Conservation (phyloP, 2,329 filamentous ascomycete genomes). For the Cladophialophora carrionii region DNA sequence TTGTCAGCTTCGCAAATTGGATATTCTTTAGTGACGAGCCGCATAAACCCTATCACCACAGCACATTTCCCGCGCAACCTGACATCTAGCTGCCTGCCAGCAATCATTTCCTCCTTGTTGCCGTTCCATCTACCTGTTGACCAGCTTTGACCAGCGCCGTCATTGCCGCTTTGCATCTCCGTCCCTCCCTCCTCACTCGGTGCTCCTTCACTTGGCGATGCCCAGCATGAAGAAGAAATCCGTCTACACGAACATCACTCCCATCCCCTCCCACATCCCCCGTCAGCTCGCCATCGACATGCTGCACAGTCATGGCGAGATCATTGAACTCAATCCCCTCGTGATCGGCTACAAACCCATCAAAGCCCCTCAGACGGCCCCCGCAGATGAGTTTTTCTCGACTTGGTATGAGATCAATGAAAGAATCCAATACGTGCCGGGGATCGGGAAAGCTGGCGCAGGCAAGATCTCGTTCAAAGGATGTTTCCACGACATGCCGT, state of each 20-base stretch:
- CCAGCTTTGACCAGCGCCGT: background rate
- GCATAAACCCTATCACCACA: slow-evolving; percentile 17
- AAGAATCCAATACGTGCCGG: slow-evolving; percentile 74
- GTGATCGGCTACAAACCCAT: slow-evolving; percentile 72
- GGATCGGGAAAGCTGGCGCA: slow-evolving; percentile 43
- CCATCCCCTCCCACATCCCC: slow-evolving; percentile 69
- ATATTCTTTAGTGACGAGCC: slow-evolving; percentile 2
- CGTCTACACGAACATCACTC: slow-evolving; percentile 60
- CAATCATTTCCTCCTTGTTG: background rate
- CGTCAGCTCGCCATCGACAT: slow-evolving; percentile 72
- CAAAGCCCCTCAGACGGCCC: slow-evolving; percentile 66
- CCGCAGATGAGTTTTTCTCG: slow-evolving; percentile 70
- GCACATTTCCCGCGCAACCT: slow-evolving; percentile 11
- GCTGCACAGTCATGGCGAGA: slow-evolving; percentile 75
- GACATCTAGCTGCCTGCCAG: slow-evolving; percentile 19
- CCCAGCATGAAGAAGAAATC: slow-evolving; percentile 33
- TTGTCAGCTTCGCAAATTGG: slow-evolving; percentile 24
- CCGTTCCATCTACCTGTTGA: background rate
- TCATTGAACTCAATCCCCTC: slow-evolving; percentile 87
- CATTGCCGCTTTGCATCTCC: background rate
- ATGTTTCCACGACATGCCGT: slow-evolving; percentile 74
- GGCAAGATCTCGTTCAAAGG: slow-evolving; percentile 77
- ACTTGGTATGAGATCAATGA: slow-evolving; percentile 81
- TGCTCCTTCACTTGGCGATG: background rate
- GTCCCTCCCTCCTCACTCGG: background rate